A percentile compares a stretch with the other conserved stretches of the same genome.
These are phyloP conservation scores for Climacium dendroides DNA, from an alignment of 225 moss, liverwort and hornwort genomes.

Conservation along the genomic window DNA sequence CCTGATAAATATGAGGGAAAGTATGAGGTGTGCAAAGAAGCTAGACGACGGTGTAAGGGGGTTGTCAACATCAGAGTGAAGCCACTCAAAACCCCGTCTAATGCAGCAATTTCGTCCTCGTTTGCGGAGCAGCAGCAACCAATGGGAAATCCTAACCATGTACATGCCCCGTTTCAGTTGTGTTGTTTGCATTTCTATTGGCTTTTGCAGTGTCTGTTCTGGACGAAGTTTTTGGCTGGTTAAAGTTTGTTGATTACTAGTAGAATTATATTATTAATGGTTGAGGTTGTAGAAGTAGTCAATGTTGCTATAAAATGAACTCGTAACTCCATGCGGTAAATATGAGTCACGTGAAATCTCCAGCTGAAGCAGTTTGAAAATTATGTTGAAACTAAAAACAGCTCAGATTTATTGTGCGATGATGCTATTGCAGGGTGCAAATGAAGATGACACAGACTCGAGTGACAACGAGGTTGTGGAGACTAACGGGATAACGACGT, in stretches of 20 bases:
- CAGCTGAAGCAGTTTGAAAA: background rate
- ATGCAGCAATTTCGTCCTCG: background rate
- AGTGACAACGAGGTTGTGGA: background rate
- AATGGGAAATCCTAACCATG: background rate
- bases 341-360: background rate
- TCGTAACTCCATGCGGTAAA: background rate
- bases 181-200: background rate
- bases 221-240: background rate
- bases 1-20: background rate
- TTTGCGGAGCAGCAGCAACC: background rate
- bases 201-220: background rate
- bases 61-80: background rate
- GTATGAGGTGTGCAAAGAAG: background rate
- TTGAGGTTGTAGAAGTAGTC: background rate
- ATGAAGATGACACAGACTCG: background rate
- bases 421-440: background rate
- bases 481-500: background rate
- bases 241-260: background rate
- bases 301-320: background rate
- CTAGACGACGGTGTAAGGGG: background rate
- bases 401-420: background rate
- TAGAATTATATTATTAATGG: background rate
- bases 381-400: background rate
- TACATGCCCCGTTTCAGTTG: background rate
- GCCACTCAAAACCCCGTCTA: background rate